Conservation (phyloP, 1,139 yeast species). For the Scheffersomyces illinoinensis region DNA sequence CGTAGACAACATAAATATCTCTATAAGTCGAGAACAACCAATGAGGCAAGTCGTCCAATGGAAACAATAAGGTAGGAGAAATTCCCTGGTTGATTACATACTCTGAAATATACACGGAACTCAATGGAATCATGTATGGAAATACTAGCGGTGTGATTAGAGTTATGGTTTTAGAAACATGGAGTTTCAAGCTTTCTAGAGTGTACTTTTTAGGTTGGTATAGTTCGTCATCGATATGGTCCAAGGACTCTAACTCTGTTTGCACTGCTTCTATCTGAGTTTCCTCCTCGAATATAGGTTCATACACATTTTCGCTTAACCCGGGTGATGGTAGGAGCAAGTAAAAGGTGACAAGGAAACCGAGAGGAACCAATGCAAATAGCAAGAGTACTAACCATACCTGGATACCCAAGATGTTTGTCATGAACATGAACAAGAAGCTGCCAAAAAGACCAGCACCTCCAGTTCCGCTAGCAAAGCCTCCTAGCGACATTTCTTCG, state of each 20-base stretch:
- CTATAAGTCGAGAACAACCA: conserved; percentile 64
- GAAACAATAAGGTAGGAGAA: conserved; percentile 82
- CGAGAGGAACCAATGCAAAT: conserved; percentile 39
- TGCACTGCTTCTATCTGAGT: conserved; percentile 1
- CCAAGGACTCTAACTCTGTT: conserved; percentile 1
- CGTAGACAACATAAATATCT: conserved; percentile 90
- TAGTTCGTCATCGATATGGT: background rate
- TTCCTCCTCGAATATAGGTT: background rate
- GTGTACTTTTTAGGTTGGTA: background rate
- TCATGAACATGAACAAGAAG: conserved; percentile 41
- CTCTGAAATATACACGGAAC: conserved; percentile 82
- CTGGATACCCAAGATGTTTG: conserved; percentile 34
- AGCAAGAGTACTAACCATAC: conserved; percentile 32
- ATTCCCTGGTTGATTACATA: conserved; percentile 91
- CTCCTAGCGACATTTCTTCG: conserved; percentile 60
- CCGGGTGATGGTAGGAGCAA: conserved; percentile 25
- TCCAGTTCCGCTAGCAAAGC: conserved; percentile 94
- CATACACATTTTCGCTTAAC: conserved; percentile 4
- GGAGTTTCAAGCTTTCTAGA: conserved; percentile 11
- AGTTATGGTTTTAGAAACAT: conserved; percentile 37
- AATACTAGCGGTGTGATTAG: conserved; percentile 51
- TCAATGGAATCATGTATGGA: conserved; percentile 82
- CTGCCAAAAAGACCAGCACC: conserved; percentile 92
- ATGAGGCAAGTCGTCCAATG: conserved; percentile 62
- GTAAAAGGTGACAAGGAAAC: conserved; percentile 32